phyloP scores from a whole-genome alignment of 805 yeast species.

The Lipomyces spencermartinsiae region DNA sequence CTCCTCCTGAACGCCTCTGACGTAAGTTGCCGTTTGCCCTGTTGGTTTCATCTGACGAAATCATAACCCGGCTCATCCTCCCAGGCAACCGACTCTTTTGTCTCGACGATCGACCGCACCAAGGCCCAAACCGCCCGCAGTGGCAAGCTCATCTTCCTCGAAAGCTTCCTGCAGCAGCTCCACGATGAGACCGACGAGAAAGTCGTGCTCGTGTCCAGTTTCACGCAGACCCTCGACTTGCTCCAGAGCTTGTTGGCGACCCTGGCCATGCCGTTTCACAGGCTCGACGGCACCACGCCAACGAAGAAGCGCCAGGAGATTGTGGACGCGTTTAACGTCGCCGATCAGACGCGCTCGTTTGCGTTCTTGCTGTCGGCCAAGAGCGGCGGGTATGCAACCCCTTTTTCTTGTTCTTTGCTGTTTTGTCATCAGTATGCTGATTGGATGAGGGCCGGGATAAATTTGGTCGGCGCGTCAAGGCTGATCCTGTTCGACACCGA shows the following conservation, averaged over 20 bases:
- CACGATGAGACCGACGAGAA: conserved; percentile 62
- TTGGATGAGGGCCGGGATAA: conserved; percentile 67
- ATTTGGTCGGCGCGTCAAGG: conserved; percentile 88
- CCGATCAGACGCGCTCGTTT: conserved; percentile 51
- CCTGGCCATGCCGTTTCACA: conserved; percentile 56
- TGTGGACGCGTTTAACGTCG: conserved; percentile 71
- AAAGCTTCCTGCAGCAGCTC: conserved; percentile 61
- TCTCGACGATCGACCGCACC: conserved; percentile 19
- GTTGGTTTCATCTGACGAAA: not conserved
- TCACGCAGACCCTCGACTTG: conserved; percentile 83
- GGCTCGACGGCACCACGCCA: conserved; percentile 88
- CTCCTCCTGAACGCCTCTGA: conserved; percentile 48
- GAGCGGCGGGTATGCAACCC: conserved; percentile 77
- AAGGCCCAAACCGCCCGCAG: conserved; percentile 41
- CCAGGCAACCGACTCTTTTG: conserved; percentile 4
- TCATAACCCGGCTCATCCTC: not conserved
- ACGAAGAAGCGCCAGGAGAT: conserved; percentile 65
- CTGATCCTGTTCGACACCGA: conserved; percentile 88
- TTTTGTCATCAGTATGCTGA: not conserved
- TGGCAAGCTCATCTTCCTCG: conserved; percentile 72
- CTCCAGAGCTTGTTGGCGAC: conserved; percentile 63
- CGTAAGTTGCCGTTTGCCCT: conserved; percentile 4
- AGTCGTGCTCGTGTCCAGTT: conserved; percentile 84
- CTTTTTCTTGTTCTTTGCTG: not conserved
- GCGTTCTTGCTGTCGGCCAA: conserved; percentile 84